A percentile compares a stretch with the other conserved stretches of the same genome.
These are phyloP conservation scores for Trichosporon ovoides DNA, from an alignment of 1,284 basidiomycete genomes.

Conservation along the genomic window DNA sequence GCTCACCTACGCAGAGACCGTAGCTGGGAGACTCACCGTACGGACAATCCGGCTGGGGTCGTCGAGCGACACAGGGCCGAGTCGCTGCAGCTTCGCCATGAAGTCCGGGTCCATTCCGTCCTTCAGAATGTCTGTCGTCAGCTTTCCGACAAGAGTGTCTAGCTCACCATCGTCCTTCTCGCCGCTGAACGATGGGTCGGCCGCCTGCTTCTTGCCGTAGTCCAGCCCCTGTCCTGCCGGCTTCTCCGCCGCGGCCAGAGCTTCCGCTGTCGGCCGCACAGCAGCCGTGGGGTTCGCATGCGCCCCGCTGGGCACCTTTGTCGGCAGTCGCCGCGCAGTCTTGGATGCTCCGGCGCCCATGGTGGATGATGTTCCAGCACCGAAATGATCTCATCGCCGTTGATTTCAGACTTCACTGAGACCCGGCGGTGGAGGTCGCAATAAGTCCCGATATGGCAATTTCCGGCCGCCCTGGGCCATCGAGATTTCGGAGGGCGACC, in stretches of 20 bases:
- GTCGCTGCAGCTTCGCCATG: slow-evolving; percentile 60
- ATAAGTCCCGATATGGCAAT: background rate
- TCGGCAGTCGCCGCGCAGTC: slow-evolving; percentile 60
- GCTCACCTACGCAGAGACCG: background rate
- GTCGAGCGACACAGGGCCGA: slow-evolving; percentile 65
- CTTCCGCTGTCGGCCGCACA: slow-evolving; percentile 9
- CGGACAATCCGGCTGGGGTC: slow-evolving; percentile 57
- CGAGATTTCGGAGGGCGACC: background rate
- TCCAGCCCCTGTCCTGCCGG: background rate
- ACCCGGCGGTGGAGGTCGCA: background rate
- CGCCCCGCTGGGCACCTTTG: slow-evolving; percentile 27
- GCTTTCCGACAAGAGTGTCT: background rate
- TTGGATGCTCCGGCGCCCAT: slow-evolving; percentile 72
- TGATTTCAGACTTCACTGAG: background rate
- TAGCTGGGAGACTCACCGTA: slow-evolving; percentile 52
- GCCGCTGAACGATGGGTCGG: slow-evolving; percentile 31
- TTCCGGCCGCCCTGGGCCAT: background rate
- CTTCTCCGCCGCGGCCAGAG: slow-evolving; percentile 10
- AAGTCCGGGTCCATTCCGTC: slow-evolving; percentile 73
- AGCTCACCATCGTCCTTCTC: slow-evolving; percentile 46
- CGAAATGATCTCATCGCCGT: background rate
- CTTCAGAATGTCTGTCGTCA: slow-evolving; percentile 57
- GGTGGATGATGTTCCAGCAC: background rate
- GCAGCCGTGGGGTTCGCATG: slow-evolving; percentile 9
- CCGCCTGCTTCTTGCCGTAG: slow-evolving; percentile 6